phyloP scores from a whole-genome alignment of 768 basidiomycete genomes.

The Kondoa subrosea region DNA sequence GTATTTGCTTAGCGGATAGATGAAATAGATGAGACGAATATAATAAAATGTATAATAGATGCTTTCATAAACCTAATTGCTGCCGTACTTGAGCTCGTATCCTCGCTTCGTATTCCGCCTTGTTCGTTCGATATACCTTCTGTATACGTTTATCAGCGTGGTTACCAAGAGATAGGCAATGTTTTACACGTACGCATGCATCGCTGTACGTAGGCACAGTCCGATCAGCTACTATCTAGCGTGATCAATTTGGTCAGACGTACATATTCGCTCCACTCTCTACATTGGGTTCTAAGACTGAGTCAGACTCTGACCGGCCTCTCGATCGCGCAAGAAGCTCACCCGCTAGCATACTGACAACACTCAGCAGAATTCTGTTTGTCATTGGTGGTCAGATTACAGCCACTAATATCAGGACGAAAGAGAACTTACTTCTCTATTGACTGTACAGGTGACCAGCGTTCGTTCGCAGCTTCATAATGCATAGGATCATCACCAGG shows the following conservation, averaged over 20 bases:
- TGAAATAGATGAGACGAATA: not conserved
- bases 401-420: not conserved
- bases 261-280: conserved; percentile 87
- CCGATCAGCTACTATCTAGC: conserved; percentile 20
- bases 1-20: conserved; percentile 25
- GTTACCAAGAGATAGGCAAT: not conserved
- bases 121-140: conserved; percentile 84
- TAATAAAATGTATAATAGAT: not conserved
- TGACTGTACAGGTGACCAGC: conserved; percentile 98
- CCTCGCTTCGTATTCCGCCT: conserved; percentile 66
- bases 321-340: conserved; percentile 24
- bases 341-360: conserved; percentile 95
- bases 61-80: conserved; percentile 48
- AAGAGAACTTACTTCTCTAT: conserved; percentile 72
- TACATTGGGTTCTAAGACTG: conserved; percentile 80
- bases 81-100: conserved; percentile 68
- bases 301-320: not conserved
- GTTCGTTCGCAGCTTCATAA: conserved; percentile 87
- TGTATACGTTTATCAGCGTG: conserved; percentile 8
- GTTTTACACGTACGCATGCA: conserved; percentile 20
- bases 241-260: not conserved
- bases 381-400: too few relatives aligned
- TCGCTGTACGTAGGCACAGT: conserved; percentile 11
- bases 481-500: conserved; percentile 48
- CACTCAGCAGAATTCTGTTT: conserved; percentile 43